Base-by-base conservation (phyloP, 192 early-diverging fungal genomes). In the Podila epicladia region DNA sequence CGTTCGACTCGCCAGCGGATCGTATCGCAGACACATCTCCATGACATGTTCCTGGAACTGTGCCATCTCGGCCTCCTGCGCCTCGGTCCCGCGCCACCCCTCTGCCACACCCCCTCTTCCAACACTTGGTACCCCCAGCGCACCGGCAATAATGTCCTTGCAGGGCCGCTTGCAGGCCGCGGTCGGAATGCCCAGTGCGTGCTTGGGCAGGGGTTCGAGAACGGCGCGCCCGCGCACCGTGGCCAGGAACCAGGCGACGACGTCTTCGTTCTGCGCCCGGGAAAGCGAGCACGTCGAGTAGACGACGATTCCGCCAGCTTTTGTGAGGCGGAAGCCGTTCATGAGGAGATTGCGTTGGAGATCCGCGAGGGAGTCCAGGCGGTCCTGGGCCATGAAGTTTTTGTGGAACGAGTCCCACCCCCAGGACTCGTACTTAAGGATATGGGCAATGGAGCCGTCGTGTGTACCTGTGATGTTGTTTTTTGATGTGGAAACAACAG, bases 261-360 rank as follows among this genome's bases (percentile, higher is more conserved):
- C 89, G 33, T 89, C 90, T 72, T 99, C 97, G 75, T 99, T 98
- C 73, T 99, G 97, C 24, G 83, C 82, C 12, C 84, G 67, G 0
- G 95, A 89, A 17, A 95, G 79, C 19, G 91, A 93, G 74, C 95
- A 96, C 0, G 94, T 95, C 71, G 93, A 95, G 82, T 99, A 99
- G 5, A 98, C 94, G 62, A 98, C 78, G 6, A 94, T 76, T 1
- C 96, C 96, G 29, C 91, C 93, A 0, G 87, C 82, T 62, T 89
- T 91, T 17, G 96, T 82, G 69, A 97, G 67, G 17, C 84, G 76
- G 87, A 93, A 96, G 4, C 92, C 96, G 69, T 94, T 95, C 35
- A 85, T 78, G 35, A 97, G 80, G 3, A 98, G 84, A 41, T 78
- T 63, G 9, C 89, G 83, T 75, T 96, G 95, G 29, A 96, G 75